A percentile compares a stretch with the other conserved stretches of the same genome.
Conservation (phyloP, 768 basidiomycete species). For the Trichaptum fuscoviolaceum region DNA sequence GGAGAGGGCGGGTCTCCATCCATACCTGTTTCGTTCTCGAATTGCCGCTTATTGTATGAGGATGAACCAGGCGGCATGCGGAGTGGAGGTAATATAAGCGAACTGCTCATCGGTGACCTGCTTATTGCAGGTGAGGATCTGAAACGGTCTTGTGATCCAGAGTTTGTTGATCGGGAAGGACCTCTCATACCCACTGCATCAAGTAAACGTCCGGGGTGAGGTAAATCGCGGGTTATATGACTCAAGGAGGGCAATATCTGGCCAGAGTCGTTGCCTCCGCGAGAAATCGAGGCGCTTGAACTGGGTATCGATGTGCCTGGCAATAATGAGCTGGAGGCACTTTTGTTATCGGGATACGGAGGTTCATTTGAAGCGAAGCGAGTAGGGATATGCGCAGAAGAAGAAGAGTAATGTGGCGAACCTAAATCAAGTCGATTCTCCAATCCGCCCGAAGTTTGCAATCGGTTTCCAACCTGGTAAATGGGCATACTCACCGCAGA, state of each 20-base stretch:
- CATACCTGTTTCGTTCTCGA: not conserved
- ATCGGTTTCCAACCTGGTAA: not conserved
- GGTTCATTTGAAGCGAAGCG: not conserved
- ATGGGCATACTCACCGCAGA: not conserved
- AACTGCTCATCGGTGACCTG: not conserved
- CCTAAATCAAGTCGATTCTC: not conserved
- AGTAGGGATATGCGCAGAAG: not conserved
- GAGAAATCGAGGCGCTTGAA: not conserved
- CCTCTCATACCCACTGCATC: not conserved
- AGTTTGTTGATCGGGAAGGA: not conserved
- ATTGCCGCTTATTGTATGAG: not conserved
- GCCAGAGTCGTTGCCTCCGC: not conserved
- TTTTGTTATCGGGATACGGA: not conserved
- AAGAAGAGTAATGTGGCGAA: not conserved
- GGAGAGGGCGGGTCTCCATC: not conserved
- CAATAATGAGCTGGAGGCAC: not conserved
- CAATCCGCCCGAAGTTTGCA: not conserved
- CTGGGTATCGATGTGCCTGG: not conserved
- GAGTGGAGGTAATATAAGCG: not conserved
- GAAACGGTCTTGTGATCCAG: not conserved
- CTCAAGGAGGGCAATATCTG: not conserved
- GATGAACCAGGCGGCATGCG: not conserved
- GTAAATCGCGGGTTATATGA: not conserved
- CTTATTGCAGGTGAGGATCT: not conserved
- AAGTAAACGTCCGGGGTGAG: not conserved